Conservation (phyloP, 345 rosid species). For the Ricinus communis region DNA sequence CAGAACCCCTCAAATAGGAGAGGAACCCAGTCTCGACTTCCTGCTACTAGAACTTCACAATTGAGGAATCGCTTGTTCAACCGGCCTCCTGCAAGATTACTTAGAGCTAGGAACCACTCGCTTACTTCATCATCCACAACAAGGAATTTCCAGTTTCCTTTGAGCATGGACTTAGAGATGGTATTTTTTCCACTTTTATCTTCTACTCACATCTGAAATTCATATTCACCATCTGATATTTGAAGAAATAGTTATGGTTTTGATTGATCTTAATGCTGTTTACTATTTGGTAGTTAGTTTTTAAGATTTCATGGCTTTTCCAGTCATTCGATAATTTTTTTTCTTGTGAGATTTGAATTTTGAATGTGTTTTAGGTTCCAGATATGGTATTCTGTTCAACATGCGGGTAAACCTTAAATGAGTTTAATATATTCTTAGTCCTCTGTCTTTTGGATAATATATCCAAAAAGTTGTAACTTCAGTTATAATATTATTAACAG, state of each 20-base stretch:
- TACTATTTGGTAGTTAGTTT: neutral
- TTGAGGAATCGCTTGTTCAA: constrained; percentile 49
- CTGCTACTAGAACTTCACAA: constrained; percentile 43
- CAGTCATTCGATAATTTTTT: neutral
- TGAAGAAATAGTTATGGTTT: neutral
- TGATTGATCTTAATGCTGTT: neutral
- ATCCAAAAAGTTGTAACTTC: too few relatives aligned
- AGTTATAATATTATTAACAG: too few relatives aligned
- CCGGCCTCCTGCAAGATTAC: constrained; percentile 37
- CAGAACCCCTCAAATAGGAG: constrained; percentile 54
- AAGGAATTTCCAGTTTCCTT: constrained; percentile 55
- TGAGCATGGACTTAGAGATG: constrained; percentile 65
- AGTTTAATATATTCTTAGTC: too few relatives aligned
- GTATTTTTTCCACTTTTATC: too few relatives aligned
- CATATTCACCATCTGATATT: too few relatives aligned
- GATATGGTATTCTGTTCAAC: neutral
- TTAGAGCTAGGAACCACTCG: constrained; percentile 32
- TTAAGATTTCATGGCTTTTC: neutral
- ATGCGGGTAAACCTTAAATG: too few relatives aligned
- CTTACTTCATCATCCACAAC: constrained; percentile 7
- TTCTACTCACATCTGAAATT: too few relatives aligned
- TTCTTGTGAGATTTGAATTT: neutral
- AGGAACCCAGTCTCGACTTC: constrained; percentile 39
- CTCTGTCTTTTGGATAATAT: too few relatives aligned
- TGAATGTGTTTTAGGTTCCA: neutral